Evolutionary conservation across 345 rosid genomes (phyloP), one percentile per base, ranked within the genome.

Genomic region (Atalantia buxifolia): DNA sequence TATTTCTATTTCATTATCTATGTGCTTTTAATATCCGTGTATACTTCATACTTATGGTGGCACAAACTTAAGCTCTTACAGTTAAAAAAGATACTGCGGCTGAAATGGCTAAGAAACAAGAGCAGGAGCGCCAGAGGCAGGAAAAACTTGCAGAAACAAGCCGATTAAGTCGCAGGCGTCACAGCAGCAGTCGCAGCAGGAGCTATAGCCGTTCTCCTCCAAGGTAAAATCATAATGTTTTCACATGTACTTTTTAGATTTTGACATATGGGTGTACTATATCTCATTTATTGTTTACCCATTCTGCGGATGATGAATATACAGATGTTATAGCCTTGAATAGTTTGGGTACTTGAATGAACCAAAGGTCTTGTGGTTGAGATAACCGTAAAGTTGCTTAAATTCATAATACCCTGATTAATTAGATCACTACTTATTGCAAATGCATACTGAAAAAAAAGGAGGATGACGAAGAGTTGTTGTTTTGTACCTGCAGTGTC

Each of bases 11-110:
- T 25, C 12, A 35, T 21, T 35, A 35, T 21, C 36, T 66, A 21
- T 33, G 24, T 66, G 22, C 21, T 35, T 36, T 65, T 18, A 1
- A 65, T 33, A 40, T 71, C 77, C 30, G 0, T 57, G 21, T n/a
- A 35, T 75, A 36, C 50, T 40, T 36, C 78, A 57, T 76, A 36
- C 27, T 57, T 36, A 71, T 73, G 75, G 57, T 36, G 81, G 72
- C 60, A 36, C 42, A 45, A 40, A 27, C 12, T 50, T 45, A 48
- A 71, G 3, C 60, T 60, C 63, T 53, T 86, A 74, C 92, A 97
- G 99, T 97, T 82, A 97, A 92, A 86, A 97, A 97, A 74, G 99
- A 97, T 81, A 89, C 97, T 81, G 98, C 95, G 74, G 90, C 92
- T 33, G 98, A 93, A 85, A 90, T 87, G 73, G 97, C 97, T 78